Evolutionary conservation across 2,329 filamentous ascomycete genomes (phyloP).

Genomic region (Paecilomyces sp.): DNA sequence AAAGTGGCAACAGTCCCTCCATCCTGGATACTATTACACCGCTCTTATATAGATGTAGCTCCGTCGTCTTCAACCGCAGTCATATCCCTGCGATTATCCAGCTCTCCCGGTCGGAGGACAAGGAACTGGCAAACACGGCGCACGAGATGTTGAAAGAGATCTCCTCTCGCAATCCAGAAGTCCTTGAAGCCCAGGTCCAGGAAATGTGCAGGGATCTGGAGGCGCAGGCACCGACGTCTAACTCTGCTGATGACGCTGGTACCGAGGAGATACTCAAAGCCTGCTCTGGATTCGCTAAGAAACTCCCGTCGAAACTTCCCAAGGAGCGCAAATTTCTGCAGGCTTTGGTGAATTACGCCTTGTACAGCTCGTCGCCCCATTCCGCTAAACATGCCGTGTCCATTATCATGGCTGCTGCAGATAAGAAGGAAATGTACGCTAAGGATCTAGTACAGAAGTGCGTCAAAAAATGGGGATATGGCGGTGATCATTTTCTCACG

Average conservation of each 20-base stretch:
- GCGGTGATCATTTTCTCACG: constrained; percentile 64
- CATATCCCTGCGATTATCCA: constrained; percentile 87
- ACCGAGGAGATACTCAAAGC: constrained; percentile 91
- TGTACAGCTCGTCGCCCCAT: constrained; percentile 71
- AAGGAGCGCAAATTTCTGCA: constrained; percentile 73
- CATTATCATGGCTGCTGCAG: constrained; percentile 70
- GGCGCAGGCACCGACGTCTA: constrained; percentile 66
- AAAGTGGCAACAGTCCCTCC: constrained; percentile 53
- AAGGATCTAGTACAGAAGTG: constrained; percentile 74
- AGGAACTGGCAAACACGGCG: constrained; percentile 67
- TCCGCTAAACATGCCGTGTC: constrained; percentile 92
- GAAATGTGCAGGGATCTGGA: constrained; percentile 84
- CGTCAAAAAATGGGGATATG: constrained; percentile 67
- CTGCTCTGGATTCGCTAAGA: constrained; percentile 83
- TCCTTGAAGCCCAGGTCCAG: constrained; percentile 87
- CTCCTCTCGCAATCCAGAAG: constrained; percentile 76
- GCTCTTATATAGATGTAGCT: constrained; percentile 73
- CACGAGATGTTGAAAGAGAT: constrained; percentile 90
- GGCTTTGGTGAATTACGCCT: constrained; percentile 73
- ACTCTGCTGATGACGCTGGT: constrained; percentile 59
- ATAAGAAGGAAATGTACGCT: constrained; percentile 76
- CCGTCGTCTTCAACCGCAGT: constrained; percentile 87
- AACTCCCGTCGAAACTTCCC: constrained; percentile 76
- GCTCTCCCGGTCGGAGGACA: constrained; percentile 74
- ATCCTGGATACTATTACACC: constrained; percentile 75